Evolutionary conservation across 106 monocot species (phyloP).

Genomic region (Apostasia ramifera): DNA sequence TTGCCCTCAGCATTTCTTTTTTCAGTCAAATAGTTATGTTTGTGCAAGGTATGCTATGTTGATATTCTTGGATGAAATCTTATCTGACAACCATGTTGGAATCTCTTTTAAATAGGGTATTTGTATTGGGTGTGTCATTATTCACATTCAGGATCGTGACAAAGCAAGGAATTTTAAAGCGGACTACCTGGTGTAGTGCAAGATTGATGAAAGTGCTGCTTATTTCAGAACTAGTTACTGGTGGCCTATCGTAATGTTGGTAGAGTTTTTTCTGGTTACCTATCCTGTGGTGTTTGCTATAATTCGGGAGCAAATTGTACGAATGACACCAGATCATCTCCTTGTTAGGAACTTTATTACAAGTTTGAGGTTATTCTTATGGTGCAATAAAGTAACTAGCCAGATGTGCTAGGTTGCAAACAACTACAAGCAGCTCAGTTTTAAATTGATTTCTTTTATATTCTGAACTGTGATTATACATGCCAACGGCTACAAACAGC

Average conservation of each 20-base stretch:
- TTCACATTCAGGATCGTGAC: slow-evolving; percentile 77
- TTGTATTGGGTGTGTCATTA: slow-evolving; percentile 86
- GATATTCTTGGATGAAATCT: slow-evolving; percentile 30
- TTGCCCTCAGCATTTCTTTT: slow-evolving; percentile 11
- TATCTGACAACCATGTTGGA: slow-evolving; percentile 76
- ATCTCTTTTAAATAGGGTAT: slow-evolving; percentile 94
- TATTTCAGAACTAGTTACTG: slow-evolving; percentile 42
- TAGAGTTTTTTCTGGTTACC: slow-evolving; percentile 42
- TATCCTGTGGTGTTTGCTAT: slow-evolving; percentile 27
- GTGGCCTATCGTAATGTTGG: slow-evolving; percentile 33
- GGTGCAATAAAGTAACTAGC: not conserved
- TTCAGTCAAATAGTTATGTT: slow-evolving; percentile 15
- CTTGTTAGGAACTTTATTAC: slow-evolving; percentile 11
- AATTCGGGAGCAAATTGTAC: slow-evolving; percentile 21
- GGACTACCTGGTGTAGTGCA: slow-evolving; percentile 60
- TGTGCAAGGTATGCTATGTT: slow-evolving; percentile 30
- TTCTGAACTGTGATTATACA: too few species aligned
- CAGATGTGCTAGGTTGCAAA: too few species aligned
- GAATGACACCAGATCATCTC: slow-evolving; percentile 18
- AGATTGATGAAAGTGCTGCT: slow-evolving; percentile 49
- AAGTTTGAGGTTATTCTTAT: slow-evolving; percentile 14
- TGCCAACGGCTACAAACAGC: too few species aligned
- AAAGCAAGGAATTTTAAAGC: slow-evolving; percentile 62
- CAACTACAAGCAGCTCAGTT: too few species aligned
- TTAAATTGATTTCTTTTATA: too few species aligned